Base-by-base conservation (phyloP, 805 yeast genomes). In the Kazachstania viticola region DNA sequence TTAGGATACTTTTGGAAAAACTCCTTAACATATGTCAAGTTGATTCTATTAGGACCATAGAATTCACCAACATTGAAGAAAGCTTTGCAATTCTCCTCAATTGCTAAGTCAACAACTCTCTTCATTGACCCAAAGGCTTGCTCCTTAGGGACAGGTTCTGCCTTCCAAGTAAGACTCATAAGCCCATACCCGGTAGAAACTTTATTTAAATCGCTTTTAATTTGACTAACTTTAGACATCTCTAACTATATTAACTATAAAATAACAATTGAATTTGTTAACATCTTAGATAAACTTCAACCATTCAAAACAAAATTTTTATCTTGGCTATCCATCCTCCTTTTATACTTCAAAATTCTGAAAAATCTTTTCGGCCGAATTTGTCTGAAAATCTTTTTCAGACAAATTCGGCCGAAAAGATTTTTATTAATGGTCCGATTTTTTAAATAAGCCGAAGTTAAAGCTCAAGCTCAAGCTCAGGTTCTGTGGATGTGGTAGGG, bases 31-130 rank as follows among this genome's bases (percentile, higher is more conserved):
- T 71, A 63, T 43, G 66, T 56, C 60, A 84, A 59, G 47, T 80
- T 81, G 38, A 59, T 55, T 29, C 45, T 58, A 21, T 62, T 49
- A 4, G 60, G 56, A 12, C 93, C 93, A 45, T 84, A 83, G 48
- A 83, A 81, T 45, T 77, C 91, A 37, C 91, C 91, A 17, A 73
- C 75, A 47, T 82, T 82, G 54, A 80, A 59, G 36, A 78, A 66
- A 9, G 54, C 71, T 61, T 39, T 74, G 9, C 29, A 27, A 13
- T 39, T 39, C 8, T 31, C 29, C 3, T 25, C 29, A 64, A 37
- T 52, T 46, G 55, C 64, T 7, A 46, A 24, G 18, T 64, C 61
- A 19, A 72, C 51, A 17, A 79, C 76, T 22, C 62, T 58, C 35
- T 71, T 64, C 50, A 84, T 60, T 3, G 71, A 57, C 9, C 58